Evolutionary conservation across 768 basidiomycete species (phyloP), one percentile per base, ranked within the genome.

Genomic region (Roridomyces roridus): DNA sequence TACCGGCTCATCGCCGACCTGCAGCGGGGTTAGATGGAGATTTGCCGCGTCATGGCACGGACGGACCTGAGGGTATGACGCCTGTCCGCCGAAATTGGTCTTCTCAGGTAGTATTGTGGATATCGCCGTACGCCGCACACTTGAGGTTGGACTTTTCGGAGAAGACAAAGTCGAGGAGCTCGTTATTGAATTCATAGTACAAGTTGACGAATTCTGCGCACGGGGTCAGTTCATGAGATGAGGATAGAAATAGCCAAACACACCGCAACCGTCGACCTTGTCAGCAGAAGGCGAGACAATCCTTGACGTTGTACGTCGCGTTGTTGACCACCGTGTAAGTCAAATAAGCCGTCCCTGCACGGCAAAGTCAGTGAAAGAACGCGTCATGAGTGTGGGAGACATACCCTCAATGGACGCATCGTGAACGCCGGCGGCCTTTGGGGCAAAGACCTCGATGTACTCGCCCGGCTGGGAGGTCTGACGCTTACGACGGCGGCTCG

Each of bases 161-260:
- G 55, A 72, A 73, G 25, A 76, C 71, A 51, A 69, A 74, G 51
- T 79, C 79, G 25, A 78, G 68, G 7, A 74, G 69, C 8, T 65
- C 54, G 57, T 81, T 81, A 64, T 80, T 81, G 68, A 66, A 74
- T 56, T 83, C 80, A 66, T 83, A 81, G 53, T 73, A 83, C 21
- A 83, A 51, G 59, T 83, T 83, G 12, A 72, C 80, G 55, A 81
- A 81, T 5, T 79, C 81, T 83, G 41, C 11, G 36, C 34, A n/a
- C n/a, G 34, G 34, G 9, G 21, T 50, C 42, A 12, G 15, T 14
- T 20, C 21, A 21, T 21, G 18, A 17, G 43, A 23, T 15, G 26
- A 6, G 9, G 20, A 36, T 17, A 5, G 14, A 29, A 41, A 8
- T 24, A 36, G 36, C 31, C 47, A 31, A 40, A 72, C 76, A 37